Percentiles rank a stretch among this genome's conserved stretches.
These are phyloP conservation scores for Geotrichum restrictum DNA, from an alignment of 1,139 yeast genomes.

Conservation along the genomic window DNA sequence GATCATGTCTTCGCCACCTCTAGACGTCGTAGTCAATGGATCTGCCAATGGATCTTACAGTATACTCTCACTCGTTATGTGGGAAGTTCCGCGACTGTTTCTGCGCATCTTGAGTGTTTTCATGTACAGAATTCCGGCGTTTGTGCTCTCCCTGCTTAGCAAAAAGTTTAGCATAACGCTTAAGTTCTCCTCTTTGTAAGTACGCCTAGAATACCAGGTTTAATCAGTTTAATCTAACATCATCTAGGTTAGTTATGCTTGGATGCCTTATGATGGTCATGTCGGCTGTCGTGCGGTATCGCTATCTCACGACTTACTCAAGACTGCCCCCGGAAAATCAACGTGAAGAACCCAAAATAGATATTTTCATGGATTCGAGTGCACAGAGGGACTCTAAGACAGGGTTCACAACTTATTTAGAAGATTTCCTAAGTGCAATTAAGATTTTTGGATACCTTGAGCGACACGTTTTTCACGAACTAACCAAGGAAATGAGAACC, in stretches of 20 bases:
- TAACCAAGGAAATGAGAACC: conserved; percentile 88
- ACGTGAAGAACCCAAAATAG: conserved; percentile 45
- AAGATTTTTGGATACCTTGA: conserved; percentile 93
- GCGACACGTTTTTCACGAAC: conserved; percentile 82
- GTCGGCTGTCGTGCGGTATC: conserved; percentile 47
- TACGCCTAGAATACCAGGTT: conserved; percentile 8
- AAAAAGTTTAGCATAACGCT: conserved; percentile 30
- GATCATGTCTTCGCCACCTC: not conserved
- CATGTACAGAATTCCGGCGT: conserved; percentile 17
- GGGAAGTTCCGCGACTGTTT: conserved; percentile 18
- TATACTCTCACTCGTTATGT: conserved; percentile 22
- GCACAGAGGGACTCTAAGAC: conserved; percentile 41
- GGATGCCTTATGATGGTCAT: conserved; percentile 26
- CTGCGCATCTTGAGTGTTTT: conserved; percentile 14
- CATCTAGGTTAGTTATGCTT: conserved; percentile 26
- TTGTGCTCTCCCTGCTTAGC: conserved; percentile 18
- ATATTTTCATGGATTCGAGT: conserved; percentile 41
- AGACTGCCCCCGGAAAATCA: conserved; percentile 47
- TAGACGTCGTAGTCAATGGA: not conserved
- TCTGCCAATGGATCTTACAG: not conserved
- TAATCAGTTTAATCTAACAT: too few relatives aligned
- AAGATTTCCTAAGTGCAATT: conserved; percentile 84
- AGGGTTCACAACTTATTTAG: conserved; percentile 58
- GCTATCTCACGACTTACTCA: conserved; percentile 50
- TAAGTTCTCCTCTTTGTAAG: conserved; percentile 31